Percentiles rank a stretch among this genome's conserved stretches.
phyloP scores from a whole-genome alignment of 2,329 filamentous ascomycete species.

The Sphaceloma murrayae region DNA sequence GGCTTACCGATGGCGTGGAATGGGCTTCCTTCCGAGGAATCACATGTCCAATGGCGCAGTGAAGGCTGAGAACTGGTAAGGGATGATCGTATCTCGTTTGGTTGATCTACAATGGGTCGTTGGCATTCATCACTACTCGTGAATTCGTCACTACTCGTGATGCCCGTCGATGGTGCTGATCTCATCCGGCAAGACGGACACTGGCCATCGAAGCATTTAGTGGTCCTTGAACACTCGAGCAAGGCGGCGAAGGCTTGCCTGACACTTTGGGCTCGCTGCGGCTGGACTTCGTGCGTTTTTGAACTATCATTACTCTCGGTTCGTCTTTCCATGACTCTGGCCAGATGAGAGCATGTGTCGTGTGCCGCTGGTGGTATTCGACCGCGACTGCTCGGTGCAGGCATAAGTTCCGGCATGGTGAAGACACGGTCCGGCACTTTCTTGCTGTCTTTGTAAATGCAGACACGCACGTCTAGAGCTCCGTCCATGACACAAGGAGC shows the following conservation, averaged over 20 bases:
- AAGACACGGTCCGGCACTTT: neutral
- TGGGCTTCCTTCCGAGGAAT: neutral
- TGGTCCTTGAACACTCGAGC: neutral
- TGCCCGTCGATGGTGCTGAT: neutral
- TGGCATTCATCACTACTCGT: too few relatives aligned
- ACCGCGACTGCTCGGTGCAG: too few relatives aligned
- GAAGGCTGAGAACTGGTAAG: too few relatives aligned
- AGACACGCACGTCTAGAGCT: neutral
- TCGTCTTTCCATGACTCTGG: too few relatives aligned
- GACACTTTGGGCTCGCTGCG: neutral
- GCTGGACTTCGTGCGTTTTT: neutral
- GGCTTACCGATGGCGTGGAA: neutral
- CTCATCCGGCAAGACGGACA: slow-evolving; percentile 1
- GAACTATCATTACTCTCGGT: too few relatives aligned
- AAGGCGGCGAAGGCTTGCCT: neutral
- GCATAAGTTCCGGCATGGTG: too few relatives aligned
- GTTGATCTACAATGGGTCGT: too few relatives aligned
- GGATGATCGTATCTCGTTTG: too few relatives aligned
- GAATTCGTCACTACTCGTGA: too few relatives aligned
- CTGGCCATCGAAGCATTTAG: slow-evolving; percentile 11
- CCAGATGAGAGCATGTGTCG: too few relatives aligned
- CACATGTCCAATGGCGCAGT: neutral
- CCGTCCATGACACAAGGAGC: slow-evolving; percentile 1
- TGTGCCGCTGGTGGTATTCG: too few relatives aligned
- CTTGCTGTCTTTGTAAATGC: neutral